A percentile compares a stretch with the other conserved stretches of the same genome.
Evolutionary conservation across 2,329 filamentous ascomycete genomes (phyloP).

Genomic region (Boeremia exigua): DNA sequence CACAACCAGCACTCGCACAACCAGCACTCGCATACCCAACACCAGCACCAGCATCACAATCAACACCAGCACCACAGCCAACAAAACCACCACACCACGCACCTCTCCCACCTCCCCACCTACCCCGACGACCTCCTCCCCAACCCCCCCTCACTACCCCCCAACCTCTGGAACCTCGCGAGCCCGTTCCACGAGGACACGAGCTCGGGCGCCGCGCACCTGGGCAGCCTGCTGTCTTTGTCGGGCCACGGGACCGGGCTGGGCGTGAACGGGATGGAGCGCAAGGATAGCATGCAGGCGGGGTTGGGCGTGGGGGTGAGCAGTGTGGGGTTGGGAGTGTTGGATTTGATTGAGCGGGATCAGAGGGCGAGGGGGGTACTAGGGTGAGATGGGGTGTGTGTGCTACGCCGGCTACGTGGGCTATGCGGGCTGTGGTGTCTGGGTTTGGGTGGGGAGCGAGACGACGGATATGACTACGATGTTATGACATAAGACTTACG

Average conservation of each 20-base stretch:
- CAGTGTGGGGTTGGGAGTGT: slow-evolving; percentile 17
- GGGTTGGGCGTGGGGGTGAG: slow-evolving; percentile 2
- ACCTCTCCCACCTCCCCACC: not conserved
- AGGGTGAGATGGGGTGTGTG: too few species aligned
- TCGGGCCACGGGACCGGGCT: not conserved
- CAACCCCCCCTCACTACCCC: slow-evolving; percentile 11
- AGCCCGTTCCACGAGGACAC: slow-evolving; percentile 34
- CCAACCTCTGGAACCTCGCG: slow-evolving; percentile 36
- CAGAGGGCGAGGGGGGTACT: slow-evolving; percentile 23
- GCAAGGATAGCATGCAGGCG: slow-evolving; percentile 12
- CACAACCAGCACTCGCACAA: not conserved
- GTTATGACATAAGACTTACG: slow-evolving; percentile 8
- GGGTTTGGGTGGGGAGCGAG: not conserved
- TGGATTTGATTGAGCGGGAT: slow-evolving; percentile 33
- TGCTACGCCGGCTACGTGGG: too few species aligned
- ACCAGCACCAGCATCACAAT: not conserved
- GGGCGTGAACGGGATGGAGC: slow-evolving; percentile 10
- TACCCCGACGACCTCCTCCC: not conserved
- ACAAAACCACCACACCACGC: not conserved
- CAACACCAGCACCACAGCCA: not conserved
- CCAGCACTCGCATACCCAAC: not conserved
- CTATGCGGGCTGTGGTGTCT: too few species aligned
- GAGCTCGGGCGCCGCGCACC: not conserved
- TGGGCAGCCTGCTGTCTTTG: not conserved
- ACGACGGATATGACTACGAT: slow-evolving; percentile 1